Conservation (phyloP, 1,284 basidiomycete genomes). For the Phlebopus sp. region DNA sequence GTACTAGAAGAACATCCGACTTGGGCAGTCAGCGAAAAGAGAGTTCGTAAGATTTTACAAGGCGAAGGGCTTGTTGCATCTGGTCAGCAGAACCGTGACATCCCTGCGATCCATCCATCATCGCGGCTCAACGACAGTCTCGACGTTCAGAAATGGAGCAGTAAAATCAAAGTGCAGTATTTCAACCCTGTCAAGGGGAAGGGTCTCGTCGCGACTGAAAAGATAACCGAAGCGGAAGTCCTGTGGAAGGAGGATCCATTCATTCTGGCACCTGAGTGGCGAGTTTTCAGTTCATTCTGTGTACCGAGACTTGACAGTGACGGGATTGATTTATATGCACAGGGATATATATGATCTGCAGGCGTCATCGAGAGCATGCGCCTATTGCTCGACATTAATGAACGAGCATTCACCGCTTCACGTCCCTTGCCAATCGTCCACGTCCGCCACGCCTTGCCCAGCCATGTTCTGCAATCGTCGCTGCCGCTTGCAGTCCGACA, state of each 20-base stretch:
- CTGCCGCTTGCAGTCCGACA: constrained; percentile 60
- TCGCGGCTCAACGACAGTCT: constrained; percentile 69
- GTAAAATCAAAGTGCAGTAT: constrained; percentile 64
- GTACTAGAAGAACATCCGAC: constrained; percentile 57
- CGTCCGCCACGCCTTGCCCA: constrained; percentile 46
- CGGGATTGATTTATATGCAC: constrained; percentile 5
- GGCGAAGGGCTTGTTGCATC: constrained; percentile 48
- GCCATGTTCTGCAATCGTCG: constrained; percentile 78
- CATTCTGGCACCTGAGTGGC: constrained; percentile 71
- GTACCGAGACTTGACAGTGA: not conserved
- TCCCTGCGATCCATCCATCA: constrained; percentile 44
- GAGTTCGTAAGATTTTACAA: constrained; percentile 69
- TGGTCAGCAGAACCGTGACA: constrained; percentile 19
- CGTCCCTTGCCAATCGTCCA: constrained; percentile 47
- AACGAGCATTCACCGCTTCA: constrained; percentile 44
- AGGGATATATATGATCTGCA: constrained; percentile 76
- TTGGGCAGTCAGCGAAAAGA: constrained; percentile 82
- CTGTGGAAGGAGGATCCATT: constrained; percentile 85
- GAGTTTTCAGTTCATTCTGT: constrained; percentile 17
- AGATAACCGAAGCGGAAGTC: constrained; percentile 67
- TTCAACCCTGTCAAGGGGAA: constrained; percentile 79
- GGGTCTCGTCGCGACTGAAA: constrained; percentile 71
- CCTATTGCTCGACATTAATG: constrained; percentile 66
- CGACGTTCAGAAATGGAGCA: constrained; percentile 58
- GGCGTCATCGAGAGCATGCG: constrained; percentile 52